These are phyloP conservation scores for Calendula officinalis DNA, from an alignment of 129 eudicot species.

Conservation along the genomic window DNA sequence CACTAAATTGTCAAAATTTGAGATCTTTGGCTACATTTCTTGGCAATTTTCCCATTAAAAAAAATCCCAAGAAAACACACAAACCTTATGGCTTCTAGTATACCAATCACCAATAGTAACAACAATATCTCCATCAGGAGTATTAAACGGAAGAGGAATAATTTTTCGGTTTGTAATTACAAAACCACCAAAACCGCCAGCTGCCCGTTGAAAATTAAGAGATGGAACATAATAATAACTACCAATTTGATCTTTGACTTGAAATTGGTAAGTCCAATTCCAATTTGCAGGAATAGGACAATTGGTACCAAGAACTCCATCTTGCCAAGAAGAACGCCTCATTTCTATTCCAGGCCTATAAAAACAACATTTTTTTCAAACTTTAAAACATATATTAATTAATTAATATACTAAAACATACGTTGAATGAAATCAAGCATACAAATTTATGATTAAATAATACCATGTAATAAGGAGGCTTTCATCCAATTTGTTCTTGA, in stretches of 20 bases:
- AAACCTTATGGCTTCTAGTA: conserved; percentile 68
- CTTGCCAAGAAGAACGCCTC: conserved; percentile 96
- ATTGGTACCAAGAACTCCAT: conserved; percentile 91
- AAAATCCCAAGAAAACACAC: conserved; percentile 4
- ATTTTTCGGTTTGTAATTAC: conserved; percentile 54
- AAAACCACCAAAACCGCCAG: conserved; percentile 93
- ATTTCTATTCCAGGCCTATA: conserved; percentile 85
- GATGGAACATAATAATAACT: conserved; percentile 87
- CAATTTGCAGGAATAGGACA: conserved; percentile 81
- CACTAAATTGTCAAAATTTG: too few relatives aligned
- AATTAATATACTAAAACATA: neutral
- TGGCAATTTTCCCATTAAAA: neutral
- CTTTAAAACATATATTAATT: neutral
- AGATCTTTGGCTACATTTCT: too few relatives aligned
- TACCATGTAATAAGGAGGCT: conserved; percentile 78
- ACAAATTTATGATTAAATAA: neutral
- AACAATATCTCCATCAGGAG: conserved; percentile 80
- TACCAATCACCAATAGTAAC: conserved; percentile 96
- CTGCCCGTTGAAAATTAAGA: conserved; percentile 76
- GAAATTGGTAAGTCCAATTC: conserved; percentile 92
- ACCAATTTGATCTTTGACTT: conserved; percentile 96
- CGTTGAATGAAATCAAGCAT: neutral
- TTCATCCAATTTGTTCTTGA: conserved; percentile 72
- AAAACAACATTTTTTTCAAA: neutral
- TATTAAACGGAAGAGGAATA: conserved; percentile 59